Percentiles rank a stretch among this genome's conserved stretches.
Evolutionary conservation across 345 rosid species (phyloP).

Genomic region (Boechera retrofracta): DNA sequence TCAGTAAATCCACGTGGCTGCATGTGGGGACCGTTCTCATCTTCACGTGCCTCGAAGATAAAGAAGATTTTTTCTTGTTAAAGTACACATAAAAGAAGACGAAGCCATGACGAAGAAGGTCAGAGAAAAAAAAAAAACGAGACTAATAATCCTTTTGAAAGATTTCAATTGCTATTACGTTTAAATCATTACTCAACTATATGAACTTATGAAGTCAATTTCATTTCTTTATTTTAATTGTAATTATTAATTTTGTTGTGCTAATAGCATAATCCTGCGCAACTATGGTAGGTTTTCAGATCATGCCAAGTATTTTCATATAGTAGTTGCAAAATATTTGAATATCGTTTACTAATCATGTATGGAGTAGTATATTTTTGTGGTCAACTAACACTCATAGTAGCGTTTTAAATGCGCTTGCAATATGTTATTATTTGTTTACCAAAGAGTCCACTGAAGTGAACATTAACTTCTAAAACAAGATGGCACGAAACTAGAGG

Average conservation of each 20-base stretch:
- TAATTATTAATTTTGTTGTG: background rate
- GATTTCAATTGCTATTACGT: background rate
- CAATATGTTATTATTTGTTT: constrained; percentile 5
- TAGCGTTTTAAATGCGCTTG: background rate
- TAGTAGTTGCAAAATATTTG: background rate
- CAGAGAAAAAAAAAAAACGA: background rate
- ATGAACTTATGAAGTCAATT: constrained; percentile 4
- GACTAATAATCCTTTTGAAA: background rate
- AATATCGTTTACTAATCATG: background rate
- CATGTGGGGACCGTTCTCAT: constrained; percentile 39
- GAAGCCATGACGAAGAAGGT: constrained; percentile 18
- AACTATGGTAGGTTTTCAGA: background rate
- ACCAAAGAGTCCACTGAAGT: background rate
- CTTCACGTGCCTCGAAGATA: constrained; percentile 37
- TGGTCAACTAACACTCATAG: background rate
- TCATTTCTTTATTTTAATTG: background rate
- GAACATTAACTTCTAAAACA: constrained; percentile 26
- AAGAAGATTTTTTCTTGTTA: constrained; percentile 1
- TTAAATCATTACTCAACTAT: constrained; percentile 4
- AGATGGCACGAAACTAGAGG: constrained; percentile 35
- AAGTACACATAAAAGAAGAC: constrained; percentile 6
- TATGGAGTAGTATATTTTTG: background rate
- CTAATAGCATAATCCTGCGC: background rate
- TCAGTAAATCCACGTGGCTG: constrained; percentile 39
- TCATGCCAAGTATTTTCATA: background rate